Conservation (phyloP, 257 asterid genomes). For the Solanum paucissectum region DNA sequence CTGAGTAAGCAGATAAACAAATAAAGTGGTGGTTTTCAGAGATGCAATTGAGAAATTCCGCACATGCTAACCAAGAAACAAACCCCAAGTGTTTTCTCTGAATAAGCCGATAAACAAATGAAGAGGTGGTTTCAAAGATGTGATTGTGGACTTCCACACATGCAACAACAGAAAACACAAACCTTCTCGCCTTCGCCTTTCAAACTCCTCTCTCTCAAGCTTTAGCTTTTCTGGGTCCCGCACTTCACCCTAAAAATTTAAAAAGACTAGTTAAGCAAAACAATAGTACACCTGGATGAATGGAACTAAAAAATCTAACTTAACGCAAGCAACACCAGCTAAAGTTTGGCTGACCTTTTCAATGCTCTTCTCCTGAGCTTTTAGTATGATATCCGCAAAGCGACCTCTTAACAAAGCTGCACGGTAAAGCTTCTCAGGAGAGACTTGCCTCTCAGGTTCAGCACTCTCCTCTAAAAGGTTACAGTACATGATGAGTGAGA, state of each 20-base stretch:
- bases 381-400: constrained; percentile 73
- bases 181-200: constrained; percentile 76
- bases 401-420: constrained; percentile 71
- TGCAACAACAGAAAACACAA: neutral
- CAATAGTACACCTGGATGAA: neutral
- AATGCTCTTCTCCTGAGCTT: constrained; percentile 76
- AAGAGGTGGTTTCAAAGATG: neutral
- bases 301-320: neutral
- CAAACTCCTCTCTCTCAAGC: constrained; percentile 77
- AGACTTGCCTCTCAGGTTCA: constrained; percentile 51
- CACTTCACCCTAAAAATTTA: constrained; percentile 41
- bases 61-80: neutral
- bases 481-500: constrained; percentile 2
- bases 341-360: constrained; percentile 35
- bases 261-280: neutral
- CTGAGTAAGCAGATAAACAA: constrained; percentile 19
- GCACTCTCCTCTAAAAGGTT: constrained; percentile 45
- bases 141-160: neutral
- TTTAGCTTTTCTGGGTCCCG: constrained; percentile 64
- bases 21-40: neutral
- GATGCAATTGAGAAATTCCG: neutral
- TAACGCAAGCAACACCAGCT: neutral
- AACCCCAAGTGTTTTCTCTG: constrained; percentile 45
- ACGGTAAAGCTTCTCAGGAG: constrained; percentile 76
- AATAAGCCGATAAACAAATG: neutral